Percentiles rank a stretch among this genome's conserved stretches.
Evolutionary conservation across 495 filamentous ascomycete genomes (phyloP).

Genomic region (Hypoxylon fuscum): DNA sequence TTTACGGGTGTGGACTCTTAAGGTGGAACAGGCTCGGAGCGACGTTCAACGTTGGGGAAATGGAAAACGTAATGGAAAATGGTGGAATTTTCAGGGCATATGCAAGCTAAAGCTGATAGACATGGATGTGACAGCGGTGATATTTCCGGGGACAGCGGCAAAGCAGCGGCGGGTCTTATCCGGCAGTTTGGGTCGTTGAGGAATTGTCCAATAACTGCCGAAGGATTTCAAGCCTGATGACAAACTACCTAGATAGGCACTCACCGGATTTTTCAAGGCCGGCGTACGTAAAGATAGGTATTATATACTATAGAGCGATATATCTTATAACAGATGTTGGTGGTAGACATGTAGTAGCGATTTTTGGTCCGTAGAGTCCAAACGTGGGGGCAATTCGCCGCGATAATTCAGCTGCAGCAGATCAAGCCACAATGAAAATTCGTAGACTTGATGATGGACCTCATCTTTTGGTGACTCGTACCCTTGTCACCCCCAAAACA

Average conservation of each 20-base stretch:
- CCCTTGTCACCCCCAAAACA: no score
- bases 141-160: conserved; percentile 18
- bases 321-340: not conserved
- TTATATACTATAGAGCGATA: not conserved
- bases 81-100: conserved; percentile 23
- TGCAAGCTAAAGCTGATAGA: conserved; percentile 30
- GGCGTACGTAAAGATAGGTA: not conserved
- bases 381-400: not conserved
- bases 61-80: conserved; percentile 35
- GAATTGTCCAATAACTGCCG: conserved; percentile 17
- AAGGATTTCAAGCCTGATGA: not conserved
- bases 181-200: conserved; percentile 27
- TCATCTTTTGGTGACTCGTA: no score
- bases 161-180: conserved; percentile 21
- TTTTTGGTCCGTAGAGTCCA: conserved; percentile 15
- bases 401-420: no score
- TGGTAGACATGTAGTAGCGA: conserved; percentile 1
- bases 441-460: not conserved
- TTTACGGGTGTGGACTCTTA: conserved; percentile 9
- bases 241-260: no score
- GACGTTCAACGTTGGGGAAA: conserved; percentile 16
- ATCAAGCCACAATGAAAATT: not conserved
- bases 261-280: no score
- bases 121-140: conserved; percentile 29
- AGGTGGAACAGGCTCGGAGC: conserved; percentile 15